Percentiles rank a stretch among this genome's conserved stretches.
Conservation (phyloP, 2,329 filamentous ascomycete species). For the Pseudogymnoascus sp. region DNA sequence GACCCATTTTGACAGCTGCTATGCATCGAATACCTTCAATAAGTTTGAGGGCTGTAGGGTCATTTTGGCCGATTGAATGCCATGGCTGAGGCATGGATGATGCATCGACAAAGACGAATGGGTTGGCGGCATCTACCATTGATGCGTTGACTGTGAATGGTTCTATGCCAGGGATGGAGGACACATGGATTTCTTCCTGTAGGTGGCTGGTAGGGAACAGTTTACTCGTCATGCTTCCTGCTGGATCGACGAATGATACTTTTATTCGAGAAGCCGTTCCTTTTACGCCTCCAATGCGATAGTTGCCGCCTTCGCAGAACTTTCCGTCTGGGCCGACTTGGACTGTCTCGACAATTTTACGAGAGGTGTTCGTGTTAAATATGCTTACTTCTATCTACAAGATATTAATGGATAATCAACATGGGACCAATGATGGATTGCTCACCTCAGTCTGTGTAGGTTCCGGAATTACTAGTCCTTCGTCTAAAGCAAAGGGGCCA, state of each 20-base stretch:
- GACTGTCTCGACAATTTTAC: slow-evolving; percentile 30
- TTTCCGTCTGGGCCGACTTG: slow-evolving; percentile 39
- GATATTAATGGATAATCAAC: too few relatives aligned
- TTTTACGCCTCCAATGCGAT: slow-evolving; percentile 51
- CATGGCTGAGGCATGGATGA: slow-evolving; percentile 37
- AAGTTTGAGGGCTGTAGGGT: slow-evolving; percentile 33
- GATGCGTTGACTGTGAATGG: slow-evolving; percentile 28
- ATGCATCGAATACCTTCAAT: slow-evolving; percentile 28
- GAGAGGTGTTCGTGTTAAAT: too few relatives aligned
- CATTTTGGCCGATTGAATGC: slow-evolving; percentile 30
- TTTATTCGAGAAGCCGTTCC: slow-evolving; percentile 44
- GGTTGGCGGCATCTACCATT: slow-evolving; percentile 32
- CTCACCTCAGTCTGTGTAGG: too few relatives aligned
- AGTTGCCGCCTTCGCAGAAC: slow-evolving; percentile 40
- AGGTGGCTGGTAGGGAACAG: slow-evolving; percentile 49
- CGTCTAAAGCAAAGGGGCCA: too few relatives aligned
- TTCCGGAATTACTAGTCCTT: too few relatives aligned
- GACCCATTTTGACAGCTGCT: slow-evolving; percentile 50
- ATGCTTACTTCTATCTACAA: too few relatives aligned
- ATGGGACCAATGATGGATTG: too few relatives aligned
- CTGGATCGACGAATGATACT: slow-evolving; percentile 51
- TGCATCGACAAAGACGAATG: slow-evolving; percentile 43
- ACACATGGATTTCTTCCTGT: slow-evolving; percentile 26
- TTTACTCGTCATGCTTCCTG: slow-evolving; percentile 51
- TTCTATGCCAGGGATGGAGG: background rate